Percentiles rank a stretch among this genome's conserved stretches.
These are phyloP conservation scores for Cryptococcus sp. DNA, from an alignment of 1,284 basidiomycete genomes.

Conservation along the genomic window DNA sequence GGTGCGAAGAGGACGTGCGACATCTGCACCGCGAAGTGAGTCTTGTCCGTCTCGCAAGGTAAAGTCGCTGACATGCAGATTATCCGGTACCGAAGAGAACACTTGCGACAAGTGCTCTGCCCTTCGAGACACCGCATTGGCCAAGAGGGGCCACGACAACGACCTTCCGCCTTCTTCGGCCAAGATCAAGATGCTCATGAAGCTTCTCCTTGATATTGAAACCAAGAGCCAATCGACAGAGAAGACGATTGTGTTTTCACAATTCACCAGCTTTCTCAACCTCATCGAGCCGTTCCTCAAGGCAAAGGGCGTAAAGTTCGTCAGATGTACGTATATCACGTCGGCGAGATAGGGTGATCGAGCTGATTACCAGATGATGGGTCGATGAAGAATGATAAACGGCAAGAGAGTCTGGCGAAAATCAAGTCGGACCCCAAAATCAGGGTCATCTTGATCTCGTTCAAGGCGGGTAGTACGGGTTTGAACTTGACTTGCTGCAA, in stretches of 20 bases:
- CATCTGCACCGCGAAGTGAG: conserved; percentile 66
- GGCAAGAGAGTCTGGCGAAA: conserved; percentile 65
- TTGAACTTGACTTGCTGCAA: conserved; percentile 92
- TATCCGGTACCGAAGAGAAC: conserved; percentile 1
- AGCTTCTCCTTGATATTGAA: conserved; percentile 64
- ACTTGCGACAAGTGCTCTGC: conserved; percentile 17
- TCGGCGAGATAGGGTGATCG: neutral
- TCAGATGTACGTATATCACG: conserved; percentile 60
- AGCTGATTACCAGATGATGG: conserved; percentile 48
- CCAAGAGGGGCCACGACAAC: conserved; percentile 8
- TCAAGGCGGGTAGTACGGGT: conserved; percentile 91
- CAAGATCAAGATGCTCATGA: conserved; percentile 80
- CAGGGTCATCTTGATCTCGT: conserved; percentile 84
- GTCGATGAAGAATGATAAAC: conserved; percentile 67
- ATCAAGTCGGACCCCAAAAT: conserved; percentile 61
- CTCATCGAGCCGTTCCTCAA: conserved; percentile 76
- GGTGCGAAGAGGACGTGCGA: conserved; percentile 59
- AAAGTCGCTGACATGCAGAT: conserved; percentile 8
- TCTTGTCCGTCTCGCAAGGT: conserved; percentile 9
- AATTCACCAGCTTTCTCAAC: conserved; percentile 85
- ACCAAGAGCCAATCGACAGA: conserved; percentile 57
- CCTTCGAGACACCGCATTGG: conserved; percentile 13
- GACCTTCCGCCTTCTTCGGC: conserved; percentile 62
- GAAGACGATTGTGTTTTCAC: conserved; percentile 74
- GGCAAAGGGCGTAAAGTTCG: conserved; percentile 61